Evolutionary conservation across 805 yeast species (phyloP).

Genomic region (Teunomyces gatunensis): DNA sequence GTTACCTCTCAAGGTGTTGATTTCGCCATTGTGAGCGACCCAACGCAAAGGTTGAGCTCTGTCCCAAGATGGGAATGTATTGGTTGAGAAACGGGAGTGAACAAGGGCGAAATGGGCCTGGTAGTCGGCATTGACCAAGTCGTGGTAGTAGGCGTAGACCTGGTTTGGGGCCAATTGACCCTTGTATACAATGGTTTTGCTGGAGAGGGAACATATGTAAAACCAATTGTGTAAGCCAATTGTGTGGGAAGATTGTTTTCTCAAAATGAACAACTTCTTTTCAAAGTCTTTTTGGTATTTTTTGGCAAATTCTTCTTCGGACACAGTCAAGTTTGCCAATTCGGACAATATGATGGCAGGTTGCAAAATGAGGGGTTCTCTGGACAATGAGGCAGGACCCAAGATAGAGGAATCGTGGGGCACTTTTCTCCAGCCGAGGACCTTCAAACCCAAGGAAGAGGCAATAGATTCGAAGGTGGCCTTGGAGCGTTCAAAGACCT

Average conservation of each 20-base stretch:
- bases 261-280: conserved; percentile 76
- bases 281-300: conserved; percentile 67
- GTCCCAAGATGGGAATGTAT: conserved; percentile 99
- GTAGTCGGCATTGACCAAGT: conserved; percentile 84
- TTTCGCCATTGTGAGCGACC: conserved; percentile 99
- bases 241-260: conserved; percentile 87
- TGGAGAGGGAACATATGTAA: conserved; percentile 89
- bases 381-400: conserved; percentile 90
- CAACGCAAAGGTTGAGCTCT: conserved; percentile 97
- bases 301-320: conserved; percentile 50
- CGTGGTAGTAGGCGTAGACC: conserved; percentile 93
- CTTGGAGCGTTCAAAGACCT: conserved; percentile 66
- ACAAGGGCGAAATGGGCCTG: conserved; percentile 95
- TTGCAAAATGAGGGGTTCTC: conserved; percentile 89
- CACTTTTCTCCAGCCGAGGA: conserved; percentile 91
- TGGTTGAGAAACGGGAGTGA: conserved; percentile 96
- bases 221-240: conserved; percentile 97
- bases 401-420: conserved; percentile 92
- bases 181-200: conserved; percentile 89
- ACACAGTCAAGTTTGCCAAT: conserved; percentile 22
- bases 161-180: conserved; percentile 97
- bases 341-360: conserved; percentile 77
- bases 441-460: conserved; percentile 66
- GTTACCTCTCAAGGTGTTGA: conserved; percentile 94
- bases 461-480: conserved; percentile 83